These are phyloP conservation scores for Hypoxylon cercidicola DNA, from an alignment of 495 filamentous ascomycete species.

Conservation along the genomic window DNA sequence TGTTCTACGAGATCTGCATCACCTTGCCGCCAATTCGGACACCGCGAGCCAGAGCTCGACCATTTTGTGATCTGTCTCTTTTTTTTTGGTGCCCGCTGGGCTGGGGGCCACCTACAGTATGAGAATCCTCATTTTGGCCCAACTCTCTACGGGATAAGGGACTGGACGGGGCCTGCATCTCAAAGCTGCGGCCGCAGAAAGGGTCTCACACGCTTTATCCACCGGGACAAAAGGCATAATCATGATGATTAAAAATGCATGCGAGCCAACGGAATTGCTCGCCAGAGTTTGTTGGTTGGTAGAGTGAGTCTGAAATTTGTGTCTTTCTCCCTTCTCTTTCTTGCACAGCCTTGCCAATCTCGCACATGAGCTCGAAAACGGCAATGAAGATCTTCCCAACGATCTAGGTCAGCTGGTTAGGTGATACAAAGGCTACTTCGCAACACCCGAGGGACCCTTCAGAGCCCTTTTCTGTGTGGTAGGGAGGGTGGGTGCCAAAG, in stretches of 20 bases:
- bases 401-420: constrained; percentile 35
- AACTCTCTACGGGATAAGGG: constrained; percentile 18
- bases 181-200: constrained; percentile 26
- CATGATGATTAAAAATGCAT: neutral
- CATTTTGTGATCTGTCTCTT: constrained; percentile 38
- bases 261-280: neutral
- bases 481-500: constrained; percentile 1
- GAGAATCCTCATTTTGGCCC: constrained; percentile 36
- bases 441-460: constrained; percentile 11
- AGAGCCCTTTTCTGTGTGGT: constrained; percentile 4
- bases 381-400: constrained; percentile 42
- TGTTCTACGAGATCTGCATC: constrained; percentile 28
- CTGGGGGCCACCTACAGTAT: constrained; percentile 18
- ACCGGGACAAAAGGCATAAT: constrained; percentile 3
- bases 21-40: constrained; percentile 26
- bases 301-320: constrained; percentile 11
- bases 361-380: constrained; percentile 32
- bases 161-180: constrained; percentile 17
- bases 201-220: constrained; percentile 4
- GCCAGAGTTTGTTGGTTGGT: neutral
- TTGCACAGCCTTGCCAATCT: constrained; percentile 37
- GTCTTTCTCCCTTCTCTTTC: neutral
- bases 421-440: constrained; percentile 29
- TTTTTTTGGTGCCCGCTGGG: constrained; percentile 14
- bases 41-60: constrained; percentile 30